A percentile compares a stretch with the other conserved stretches of the same genome.
Conservation (phyloP, 208 protist species). For the Crithidia acanthocephali region DNA sequence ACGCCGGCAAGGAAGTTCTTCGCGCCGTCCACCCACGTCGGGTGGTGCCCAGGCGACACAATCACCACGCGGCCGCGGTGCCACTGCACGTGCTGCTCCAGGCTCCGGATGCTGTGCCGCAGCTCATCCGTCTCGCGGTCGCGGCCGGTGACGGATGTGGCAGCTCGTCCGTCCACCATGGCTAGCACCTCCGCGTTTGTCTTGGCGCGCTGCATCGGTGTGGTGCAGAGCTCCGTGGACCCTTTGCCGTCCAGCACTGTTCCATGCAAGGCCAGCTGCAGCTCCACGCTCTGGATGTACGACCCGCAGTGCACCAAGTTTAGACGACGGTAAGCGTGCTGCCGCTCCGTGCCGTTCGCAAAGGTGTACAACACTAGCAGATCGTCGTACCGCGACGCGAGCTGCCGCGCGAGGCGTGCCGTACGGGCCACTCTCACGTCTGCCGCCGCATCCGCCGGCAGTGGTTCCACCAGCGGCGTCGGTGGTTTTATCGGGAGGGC, state of each 20-base stretch:
- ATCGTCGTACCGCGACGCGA: slow-evolving; percentile 28
- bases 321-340: slow-evolving; percentile 53
- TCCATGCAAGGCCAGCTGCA: slow-evolving; percentile 23
- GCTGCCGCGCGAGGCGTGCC: neutral
- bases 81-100: slow-evolving; percentile 95
- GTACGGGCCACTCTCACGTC: neutral
- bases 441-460: neutral
- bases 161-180: slow-evolving; percentile 12
- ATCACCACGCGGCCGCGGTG: slow-evolving; percentile 89
- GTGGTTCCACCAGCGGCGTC: neutral
- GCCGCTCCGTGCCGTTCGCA: slow-evolving; percentile 94
- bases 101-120: slow-evolving; percentile 93
- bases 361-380: slow-evolving; percentile 97
- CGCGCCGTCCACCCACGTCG: slow-evolving; percentile 84
- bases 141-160: neutral
- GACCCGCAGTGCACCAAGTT: slow-evolving; percentile 19
- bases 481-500: neutral
- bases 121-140: slow-evolving; percentile 88
- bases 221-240: slow-evolving; percentile 25
- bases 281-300: slow-evolving; percentile 12
- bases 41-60: slow-evolving; percentile 96
- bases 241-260: slow-evolving; percentile 26
- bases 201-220: slow-evolving; percentile 24
- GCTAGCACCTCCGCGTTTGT: slow-evolving; percentile 20
- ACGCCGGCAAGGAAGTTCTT: slow-evolving; percentile 56